Percentiles rank a stretch among this genome's conserved stretches.
Conservation (phyloP, 768 basidiomycete species). For the Fibroporia radiculosa region DNA sequence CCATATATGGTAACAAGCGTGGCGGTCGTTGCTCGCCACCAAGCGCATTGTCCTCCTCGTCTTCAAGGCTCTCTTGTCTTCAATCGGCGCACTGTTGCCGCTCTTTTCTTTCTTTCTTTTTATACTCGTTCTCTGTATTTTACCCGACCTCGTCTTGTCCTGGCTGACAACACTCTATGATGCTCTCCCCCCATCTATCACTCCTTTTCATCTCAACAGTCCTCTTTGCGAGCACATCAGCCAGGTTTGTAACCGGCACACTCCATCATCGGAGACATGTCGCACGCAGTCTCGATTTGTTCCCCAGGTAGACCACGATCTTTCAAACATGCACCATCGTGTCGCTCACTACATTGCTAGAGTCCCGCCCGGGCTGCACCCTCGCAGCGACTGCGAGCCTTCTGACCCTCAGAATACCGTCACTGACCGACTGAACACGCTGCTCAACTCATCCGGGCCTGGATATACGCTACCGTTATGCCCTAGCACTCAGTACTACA, state of each 20-base stretch:
- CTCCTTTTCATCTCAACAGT: constrained; percentile 1
- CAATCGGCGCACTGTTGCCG: constrained; percentile 1
- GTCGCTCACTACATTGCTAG: neutral
- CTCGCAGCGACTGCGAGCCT: constrained; percentile 23
- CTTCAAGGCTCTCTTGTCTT: neutral
- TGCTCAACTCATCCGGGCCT: constrained; percentile 56
- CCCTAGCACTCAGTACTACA: constrained; percentile 49
- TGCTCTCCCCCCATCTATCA: neutral
- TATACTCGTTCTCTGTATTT: neutral
- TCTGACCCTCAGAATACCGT: constrained; percentile 53
- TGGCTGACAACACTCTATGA: constrained; percentile 2
- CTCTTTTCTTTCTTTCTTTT: neutral
- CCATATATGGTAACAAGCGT: too few species aligned
- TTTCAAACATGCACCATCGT: neutral
- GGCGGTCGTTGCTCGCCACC: too few species aligned
- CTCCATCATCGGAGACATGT: constrained; percentile 4
- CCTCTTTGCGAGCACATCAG: neutral
- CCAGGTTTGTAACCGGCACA: neutral
- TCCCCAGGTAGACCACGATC: constrained; percentile 2
- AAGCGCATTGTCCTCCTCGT: neutral
- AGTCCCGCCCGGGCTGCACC: constrained; percentile 1
- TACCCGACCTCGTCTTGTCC: neutral
- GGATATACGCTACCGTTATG: constrained; percentile 66
- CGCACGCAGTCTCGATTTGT: neutral
- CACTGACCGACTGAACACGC: constrained; percentile 56